Base-by-base conservation (phyloP, 257 asterid genomes). In the Fraxinus quadrangulata region DNA sequence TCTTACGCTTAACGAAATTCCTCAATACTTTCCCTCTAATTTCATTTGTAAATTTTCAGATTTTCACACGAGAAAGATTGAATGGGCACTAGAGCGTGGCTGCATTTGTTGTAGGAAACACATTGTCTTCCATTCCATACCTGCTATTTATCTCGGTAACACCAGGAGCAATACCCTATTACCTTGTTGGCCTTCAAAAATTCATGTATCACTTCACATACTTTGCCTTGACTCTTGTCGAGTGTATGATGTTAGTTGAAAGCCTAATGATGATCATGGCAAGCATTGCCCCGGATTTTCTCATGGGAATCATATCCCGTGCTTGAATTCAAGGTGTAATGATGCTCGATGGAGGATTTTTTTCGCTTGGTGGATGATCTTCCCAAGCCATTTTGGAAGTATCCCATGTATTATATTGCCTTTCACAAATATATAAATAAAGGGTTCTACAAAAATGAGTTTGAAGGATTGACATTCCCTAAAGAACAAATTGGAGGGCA, bases 221-320 rank as follows among this genome's bases (percentile, higher is more conserved):
- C 75, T 90, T 86, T 26, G 66, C 82, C 0, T 65, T 85, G 67
- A 77, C 84, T 0, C 39, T 90, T 1, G 87, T 90, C 61, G 28
- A 81, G 0, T 85, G 39, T 36, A 36, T 36, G 39, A 36, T 36
- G 39, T 5, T 6, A 5, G 9, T 36, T 7, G 39, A 36, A 67
- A 87, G 91, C 77, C 81, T 88, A 1, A 88, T 88, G 91, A 88
- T 90, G 93, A 82, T 84, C 14, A 87, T 89, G 0, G 92, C 94
- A 0, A 83, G 86, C 39, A 28, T 89, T 10, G 93, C 88, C 91
- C 14, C 39, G 39, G 75, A 87, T 34, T 89, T 83, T 61, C 86
- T 87, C 63, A 84, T 84, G 88, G 93, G 93, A 31, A 84, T 90
- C 83, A 87, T 89, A 65, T 79, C 85, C 0, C 90, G 89, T 2